Percentiles rank a stretch among this genome's conserved stretches.
Evolutionary conservation across 208 protist genomes (phyloP).

Genomic region (Wallacemonas sp.): DNA sequence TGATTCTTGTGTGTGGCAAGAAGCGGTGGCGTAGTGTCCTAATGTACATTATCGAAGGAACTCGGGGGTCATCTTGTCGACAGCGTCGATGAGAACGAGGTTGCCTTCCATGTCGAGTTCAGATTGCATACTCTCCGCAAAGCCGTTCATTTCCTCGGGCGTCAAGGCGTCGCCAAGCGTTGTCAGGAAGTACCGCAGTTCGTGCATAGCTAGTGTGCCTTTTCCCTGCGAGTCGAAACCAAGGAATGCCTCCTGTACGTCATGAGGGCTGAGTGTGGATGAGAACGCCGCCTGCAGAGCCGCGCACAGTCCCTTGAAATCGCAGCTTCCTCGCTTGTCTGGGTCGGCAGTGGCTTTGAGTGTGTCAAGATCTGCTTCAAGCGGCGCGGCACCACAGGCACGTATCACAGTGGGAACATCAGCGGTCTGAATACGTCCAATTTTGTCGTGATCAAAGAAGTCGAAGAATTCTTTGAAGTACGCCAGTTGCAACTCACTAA

Average conservation of each 20-base stretch:
- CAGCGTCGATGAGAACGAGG: slow-evolving; percentile 63
- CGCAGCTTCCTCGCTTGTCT: slow-evolving; percentile 57
- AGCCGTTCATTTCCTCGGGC: slow-evolving; percentile 88
- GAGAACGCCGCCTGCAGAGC: slow-evolving; percentile 62
- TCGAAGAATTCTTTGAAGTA: slow-evolving; percentile 79
- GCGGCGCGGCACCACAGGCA: slow-evolving; percentile 67
- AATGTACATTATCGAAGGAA: slow-evolving; percentile 53
- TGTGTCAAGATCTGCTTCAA: slow-evolving; percentile 56
- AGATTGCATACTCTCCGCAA: slow-evolving; percentile 82
- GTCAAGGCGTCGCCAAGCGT: slow-evolving; percentile 93
- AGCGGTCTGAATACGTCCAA: slow-evolving; percentile 52
- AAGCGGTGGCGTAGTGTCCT: too few species aligned
- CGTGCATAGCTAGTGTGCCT: slow-evolving; percentile 90
- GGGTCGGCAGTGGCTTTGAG: slow-evolving; percentile 62
- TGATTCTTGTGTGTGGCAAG: too few species aligned
- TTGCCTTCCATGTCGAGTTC: slow-evolving; percentile 91
- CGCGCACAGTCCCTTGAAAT: slow-evolving; percentile 76
- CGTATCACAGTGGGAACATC: slow-evolving; percentile 64
- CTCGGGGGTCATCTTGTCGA: slow-evolving; percentile 86
- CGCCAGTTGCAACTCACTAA: slow-evolving; percentile 38
- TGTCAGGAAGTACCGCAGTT: slow-evolving; percentile 93
- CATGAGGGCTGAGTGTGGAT: slow-evolving; percentile 51
- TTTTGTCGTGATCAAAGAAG: slow-evolving; percentile 75
- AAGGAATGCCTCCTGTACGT: slow-evolving; percentile 91
- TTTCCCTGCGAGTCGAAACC: slow-evolving; percentile 93